These are phyloP conservation scores for Melanogaster broomeanus DNA, from an alignment of 768 basidiomycete genomes.

Conservation along the genomic window DNA sequence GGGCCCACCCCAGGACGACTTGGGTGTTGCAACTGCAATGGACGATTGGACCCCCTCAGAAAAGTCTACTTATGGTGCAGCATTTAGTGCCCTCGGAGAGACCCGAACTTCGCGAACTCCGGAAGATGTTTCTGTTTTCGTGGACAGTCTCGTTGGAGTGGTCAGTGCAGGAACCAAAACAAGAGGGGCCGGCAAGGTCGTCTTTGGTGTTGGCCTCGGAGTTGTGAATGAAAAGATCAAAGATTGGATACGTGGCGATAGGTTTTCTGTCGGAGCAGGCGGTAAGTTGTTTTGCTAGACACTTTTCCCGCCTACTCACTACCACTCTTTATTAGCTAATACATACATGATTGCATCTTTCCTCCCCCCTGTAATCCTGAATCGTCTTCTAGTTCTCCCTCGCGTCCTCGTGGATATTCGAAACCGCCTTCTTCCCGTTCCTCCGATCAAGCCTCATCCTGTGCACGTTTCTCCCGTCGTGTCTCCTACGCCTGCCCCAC, in stretches of 20 bases:
- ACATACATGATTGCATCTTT: conserved; percentile 73
- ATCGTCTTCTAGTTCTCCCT: conserved; percentile 66
- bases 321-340: conserved; percentile 45
- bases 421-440: conserved; percentile 56
- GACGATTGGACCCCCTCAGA: conserved; percentile 76
- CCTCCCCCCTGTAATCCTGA: conserved; percentile 65
- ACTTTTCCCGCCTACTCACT: conserved; percentile 3
- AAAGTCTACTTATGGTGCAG: conserved; percentile 69
- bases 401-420: conserved; percentile 62
- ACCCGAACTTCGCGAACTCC: conserved; percentile 50
- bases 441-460: conserved; percentile 41
- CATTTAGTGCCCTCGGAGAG: conserved; percentile 54
- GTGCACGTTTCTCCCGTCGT: conserved; percentile 26
- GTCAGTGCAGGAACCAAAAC: conserved; percentile 55
- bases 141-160: conserved; percentile 56
- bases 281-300: conserved; percentile 45
- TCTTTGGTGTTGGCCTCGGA: conserved; percentile 48
- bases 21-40: conserved; percentile 50
- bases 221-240: conserved; percentile 39
- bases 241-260: conserved; percentile 64
- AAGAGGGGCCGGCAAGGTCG: conserved; percentile 38
- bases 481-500: conserved; percentile 12
- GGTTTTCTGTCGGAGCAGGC: conserved; percentile 77
- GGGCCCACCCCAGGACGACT: conserved; percentile 18
- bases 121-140: conserved; percentile 57